Evolutionary conservation across 257 asterid genomes (phyloP).

Genomic region (Solanum virginianum): DNA sequence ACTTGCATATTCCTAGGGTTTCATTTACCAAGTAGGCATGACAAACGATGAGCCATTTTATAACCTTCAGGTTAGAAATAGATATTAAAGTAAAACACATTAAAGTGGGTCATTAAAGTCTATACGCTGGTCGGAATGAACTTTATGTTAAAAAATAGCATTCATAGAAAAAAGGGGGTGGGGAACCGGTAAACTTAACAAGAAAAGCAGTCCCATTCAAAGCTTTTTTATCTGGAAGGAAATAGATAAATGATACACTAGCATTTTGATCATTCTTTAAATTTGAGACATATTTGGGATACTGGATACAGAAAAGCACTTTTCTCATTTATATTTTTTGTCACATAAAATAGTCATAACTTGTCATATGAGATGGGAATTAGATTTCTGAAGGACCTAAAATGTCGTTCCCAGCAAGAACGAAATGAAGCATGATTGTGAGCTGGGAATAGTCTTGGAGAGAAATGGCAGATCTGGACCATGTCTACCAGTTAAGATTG

Average conservation of each 20-base stretch:
- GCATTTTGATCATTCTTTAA: neutral
- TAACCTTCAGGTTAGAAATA: neutral
- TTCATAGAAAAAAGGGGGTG: neutral
- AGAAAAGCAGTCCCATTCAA: neutral
- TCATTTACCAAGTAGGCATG: neutral
- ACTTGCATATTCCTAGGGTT: neutral
- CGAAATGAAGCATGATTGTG: neutral
- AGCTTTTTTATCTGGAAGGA: neutral
- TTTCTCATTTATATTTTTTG: neutral
- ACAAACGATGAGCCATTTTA: neutral
- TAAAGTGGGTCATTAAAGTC: neutral
- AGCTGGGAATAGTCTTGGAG: neutral
- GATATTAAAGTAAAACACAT: neutral
- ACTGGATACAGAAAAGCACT: neutral
- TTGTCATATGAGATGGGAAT: neutral
- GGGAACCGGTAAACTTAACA: neutral
- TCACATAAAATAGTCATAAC: neutral
- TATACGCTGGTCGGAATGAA: neutral
- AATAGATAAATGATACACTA: neutral
- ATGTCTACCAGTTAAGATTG: neutral
- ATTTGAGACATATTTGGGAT: neutral
- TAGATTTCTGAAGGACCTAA: neutral
- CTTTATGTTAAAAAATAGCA: neutral
- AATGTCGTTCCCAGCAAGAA: neutral
- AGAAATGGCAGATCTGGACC: neutral